These are phyloP conservation scores for Fusarium chlamydosporum DNA, from an alignment of 2,329 filamentous ascomycete genomes.

Conservation along the genomic window DNA sequence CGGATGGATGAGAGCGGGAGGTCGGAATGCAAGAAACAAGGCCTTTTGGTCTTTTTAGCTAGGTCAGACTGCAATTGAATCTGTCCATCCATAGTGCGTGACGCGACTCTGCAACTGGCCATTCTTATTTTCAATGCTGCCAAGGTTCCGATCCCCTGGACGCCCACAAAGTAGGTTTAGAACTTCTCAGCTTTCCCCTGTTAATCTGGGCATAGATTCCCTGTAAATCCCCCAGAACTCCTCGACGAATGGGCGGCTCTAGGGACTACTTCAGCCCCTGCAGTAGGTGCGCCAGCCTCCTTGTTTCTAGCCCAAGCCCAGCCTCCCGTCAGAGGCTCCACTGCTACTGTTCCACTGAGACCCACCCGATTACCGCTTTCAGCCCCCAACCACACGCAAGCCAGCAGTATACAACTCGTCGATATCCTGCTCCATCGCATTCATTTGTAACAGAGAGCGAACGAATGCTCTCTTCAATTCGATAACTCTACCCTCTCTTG, in stretches of 20 bases:
- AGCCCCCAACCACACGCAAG: constrained; percentile 53
- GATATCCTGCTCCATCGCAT: constrained; percentile 44
- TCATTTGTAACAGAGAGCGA: constrained; percentile 37
- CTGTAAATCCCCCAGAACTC: constrained; percentile 38
- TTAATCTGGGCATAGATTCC: constrained; percentile 35
- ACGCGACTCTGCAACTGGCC: constrained; percentile 22
- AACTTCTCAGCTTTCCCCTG: constrained; percentile 22
- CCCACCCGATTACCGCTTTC: constrained; percentile 49
- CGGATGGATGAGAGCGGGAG: constrained; percentile 35
- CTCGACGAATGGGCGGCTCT: constrained; percentile 33
- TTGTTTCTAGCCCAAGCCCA: constrained; percentile 53
- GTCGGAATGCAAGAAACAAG: constrained; percentile 23
- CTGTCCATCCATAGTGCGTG: constrained; percentile 6
- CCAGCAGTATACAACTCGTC: constrained; percentile 48
- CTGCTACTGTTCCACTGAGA: constrained; percentile 35
- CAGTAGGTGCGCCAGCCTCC: constrained; percentile 52
- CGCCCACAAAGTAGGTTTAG: constrained; percentile 39
- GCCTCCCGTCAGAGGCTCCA: constrained; percentile 45
- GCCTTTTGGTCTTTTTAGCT: neutral
- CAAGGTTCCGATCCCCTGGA: constrained; percentile 41
- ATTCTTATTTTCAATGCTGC: constrained; percentile 31
- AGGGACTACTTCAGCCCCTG: constrained; percentile 45
- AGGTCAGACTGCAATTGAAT: neutral
- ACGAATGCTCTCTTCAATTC: constrained; percentile 26
- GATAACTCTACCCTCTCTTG: constrained; percentile 29